Conservation (phyloP, 495 filamentous ascomycete species). For the Trichoderma erinaceum region DNA sequence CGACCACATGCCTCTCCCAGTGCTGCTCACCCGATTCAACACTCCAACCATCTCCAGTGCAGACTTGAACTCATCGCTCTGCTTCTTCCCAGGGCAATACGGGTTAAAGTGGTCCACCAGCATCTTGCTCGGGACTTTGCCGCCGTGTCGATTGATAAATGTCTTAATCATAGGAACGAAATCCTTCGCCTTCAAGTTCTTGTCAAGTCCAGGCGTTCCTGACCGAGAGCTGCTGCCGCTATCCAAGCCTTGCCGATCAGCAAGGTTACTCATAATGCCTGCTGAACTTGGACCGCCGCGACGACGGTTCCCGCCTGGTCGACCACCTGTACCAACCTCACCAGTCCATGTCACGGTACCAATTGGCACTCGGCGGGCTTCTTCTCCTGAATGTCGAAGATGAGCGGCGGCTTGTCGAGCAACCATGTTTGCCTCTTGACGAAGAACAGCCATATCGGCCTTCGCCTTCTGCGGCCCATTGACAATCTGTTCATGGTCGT, state of each 20-base stretch:
- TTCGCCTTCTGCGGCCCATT: constrained; percentile 40
- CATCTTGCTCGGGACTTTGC: constrained; percentile 63
- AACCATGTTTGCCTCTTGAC: constrained; percentile 71
- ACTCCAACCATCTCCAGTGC: constrained; percentile 46
- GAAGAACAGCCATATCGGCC: constrained; percentile 64
- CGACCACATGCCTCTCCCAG: constrained; percentile 40
- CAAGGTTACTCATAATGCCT: constrained; percentile 54
- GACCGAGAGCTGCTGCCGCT: constrained; percentile 29
- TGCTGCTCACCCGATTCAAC: constrained; percentile 35
- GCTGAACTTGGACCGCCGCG: constrained; percentile 45
- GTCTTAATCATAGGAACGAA: constrained; percentile 69
- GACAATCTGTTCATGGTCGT: constrained; percentile 87
- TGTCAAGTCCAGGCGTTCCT: constrained; percentile 24
- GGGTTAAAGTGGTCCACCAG: constrained; percentile 70
- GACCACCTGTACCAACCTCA: constrained; percentile 64
- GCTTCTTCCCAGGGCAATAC: constrained; percentile 38
- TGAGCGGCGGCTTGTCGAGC: constrained; percentile 70
- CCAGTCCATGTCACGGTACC: constrained; percentile 96
- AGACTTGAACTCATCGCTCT: constrained; percentile 42
- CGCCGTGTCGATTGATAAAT: constrained; percentile 66
- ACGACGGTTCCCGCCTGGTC: constrained; percentile 36
- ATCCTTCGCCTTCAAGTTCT: constrained; percentile 39
- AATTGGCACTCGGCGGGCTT: constrained; percentile 62
- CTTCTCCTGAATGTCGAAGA: constrained; percentile 65
- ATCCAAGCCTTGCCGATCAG: constrained; percentile 45